Conservation (phyloP, 805 yeast genomes). For the Isabelozyma heimii region DNA sequence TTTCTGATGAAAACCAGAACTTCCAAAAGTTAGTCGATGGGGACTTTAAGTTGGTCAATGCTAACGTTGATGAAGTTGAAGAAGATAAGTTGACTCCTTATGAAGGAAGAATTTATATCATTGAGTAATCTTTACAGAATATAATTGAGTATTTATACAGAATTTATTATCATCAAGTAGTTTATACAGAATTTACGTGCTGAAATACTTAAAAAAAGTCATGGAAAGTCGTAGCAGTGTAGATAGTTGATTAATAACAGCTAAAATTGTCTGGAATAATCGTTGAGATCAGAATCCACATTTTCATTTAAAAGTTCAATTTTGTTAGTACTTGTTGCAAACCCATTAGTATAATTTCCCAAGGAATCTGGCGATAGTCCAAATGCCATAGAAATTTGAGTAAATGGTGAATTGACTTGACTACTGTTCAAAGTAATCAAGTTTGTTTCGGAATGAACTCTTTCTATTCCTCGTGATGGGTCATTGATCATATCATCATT, state of each 20-base stretch:
- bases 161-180: background rate
- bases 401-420: background rate
- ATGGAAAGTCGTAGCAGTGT: too few relatives aligned
- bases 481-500: background rate
- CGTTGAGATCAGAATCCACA: background rate
- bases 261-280: too few relatives aligned
- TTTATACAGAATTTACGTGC: background rate
- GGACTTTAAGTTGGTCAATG: slow-evolving; percentile 5
- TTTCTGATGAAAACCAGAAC: slow-evolving; percentile 11
- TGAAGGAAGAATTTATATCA: slow-evolving; percentile 10
- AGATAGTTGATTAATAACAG: too few relatives aligned
- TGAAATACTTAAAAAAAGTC: background rate
- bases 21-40: slow-evolving; percentile 8
- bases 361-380: background rate
- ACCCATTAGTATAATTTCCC: background rate
- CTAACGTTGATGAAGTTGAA: slow-evolving; percentile 3
- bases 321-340: background rate
- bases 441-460: background rate
- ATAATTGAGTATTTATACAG: background rate
- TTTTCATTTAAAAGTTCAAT: background rate
- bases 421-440: background rate
- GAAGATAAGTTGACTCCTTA: slow-evolving; percentile 8
- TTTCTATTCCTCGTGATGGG: background rate
- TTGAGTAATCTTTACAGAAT: slow-evolving; percentile 3
- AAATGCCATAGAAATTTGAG: slow-evolving; percentile 3